Conservation (phyloP, 148 eudicot species). For the Talinum fruticosum region DNA sequence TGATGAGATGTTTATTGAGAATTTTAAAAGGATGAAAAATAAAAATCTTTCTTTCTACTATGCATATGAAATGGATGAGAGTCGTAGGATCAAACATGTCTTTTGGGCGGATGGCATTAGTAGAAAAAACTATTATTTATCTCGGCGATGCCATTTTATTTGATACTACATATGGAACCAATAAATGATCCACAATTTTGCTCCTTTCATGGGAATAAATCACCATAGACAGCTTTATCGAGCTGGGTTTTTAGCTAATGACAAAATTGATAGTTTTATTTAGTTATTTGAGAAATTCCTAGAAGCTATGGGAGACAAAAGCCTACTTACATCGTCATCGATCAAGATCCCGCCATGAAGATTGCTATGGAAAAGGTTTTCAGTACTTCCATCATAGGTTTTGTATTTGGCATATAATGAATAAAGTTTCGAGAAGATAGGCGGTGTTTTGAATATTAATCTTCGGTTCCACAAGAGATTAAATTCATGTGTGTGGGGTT, state of each 20-base stretch:
- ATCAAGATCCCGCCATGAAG: conserved; percentile 4
- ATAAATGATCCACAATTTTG: neutral
- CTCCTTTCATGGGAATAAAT: neutral
- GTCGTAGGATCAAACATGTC: neutral
- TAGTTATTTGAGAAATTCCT: neutral
- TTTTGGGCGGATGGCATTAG: neutral
- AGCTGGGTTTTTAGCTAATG: neutral
- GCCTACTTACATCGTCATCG: neutral
- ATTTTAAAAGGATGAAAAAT: neutral
- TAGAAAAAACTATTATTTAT: no score
- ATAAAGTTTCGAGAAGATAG: neutral
- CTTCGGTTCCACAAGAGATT: no score
- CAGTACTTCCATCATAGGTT: no score
- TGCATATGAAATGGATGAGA: neutral
- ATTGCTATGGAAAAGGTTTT: no score
- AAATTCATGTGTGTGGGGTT: neutral
- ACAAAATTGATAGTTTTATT: neutral
- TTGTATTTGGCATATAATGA: conserved; percentile 1
- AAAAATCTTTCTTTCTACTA: neutral
- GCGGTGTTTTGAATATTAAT: no score
- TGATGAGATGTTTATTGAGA: neutral
- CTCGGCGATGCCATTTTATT: no score
- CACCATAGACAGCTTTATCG: no score
- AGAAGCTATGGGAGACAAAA: neutral
- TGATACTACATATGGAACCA: neutral